Evolutionary conservation across 371 early-diverging fungal genomes (phyloP), one percentile per base, ranked within the genome.

Genomic region (Nematocida sp.): DNA sequence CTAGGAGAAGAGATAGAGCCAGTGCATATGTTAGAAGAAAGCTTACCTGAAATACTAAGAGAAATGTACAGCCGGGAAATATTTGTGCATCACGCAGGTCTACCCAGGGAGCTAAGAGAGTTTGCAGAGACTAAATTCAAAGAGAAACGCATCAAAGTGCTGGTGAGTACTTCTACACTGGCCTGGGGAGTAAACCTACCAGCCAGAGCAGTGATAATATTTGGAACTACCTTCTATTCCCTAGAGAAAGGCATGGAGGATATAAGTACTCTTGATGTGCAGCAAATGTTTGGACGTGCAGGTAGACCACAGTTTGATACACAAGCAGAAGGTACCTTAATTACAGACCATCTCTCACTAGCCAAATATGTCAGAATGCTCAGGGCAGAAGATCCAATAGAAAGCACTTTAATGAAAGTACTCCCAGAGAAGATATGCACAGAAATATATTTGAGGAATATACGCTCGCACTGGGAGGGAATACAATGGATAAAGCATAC

Each of bases 111-210:
- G 25, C 93, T 95, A 79, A 90, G 98, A 81, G 88, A 89, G 7
- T 79, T 89, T 37, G 91, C 93, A 17, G 99, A 99, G 84, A 89
- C 92, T 31, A 78, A 93, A 78, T 97, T 96, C 83, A 87, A 86
- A 23, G 90, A 88, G 53, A 90, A 90, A 1, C 89, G 90, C 63
- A 85, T 99, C 66, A 88, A 90, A 82, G 91, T 96, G 17, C 86
- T 99, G 49, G 90, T 92, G 38, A 92, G 91, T 2, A 99, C 99
- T 9, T 93, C 96, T 15, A 99, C 99, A 0, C 85, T 99, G 52
- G 98, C 98, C 34, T 96, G 97, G 96, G 99, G 99, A 84, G 98
- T 99, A 63, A 99, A 99, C 81, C 86, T 99, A 77, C 99, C 99
- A 27, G 97, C 97, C 17, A 92, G 96, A 81, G 89, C 92, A 1